These are phyloP conservation scores for Lichtheimia ramosa DNA, from an alignment of 371 early-diverging fungal species.

Conservation along the genomic window DNA sequence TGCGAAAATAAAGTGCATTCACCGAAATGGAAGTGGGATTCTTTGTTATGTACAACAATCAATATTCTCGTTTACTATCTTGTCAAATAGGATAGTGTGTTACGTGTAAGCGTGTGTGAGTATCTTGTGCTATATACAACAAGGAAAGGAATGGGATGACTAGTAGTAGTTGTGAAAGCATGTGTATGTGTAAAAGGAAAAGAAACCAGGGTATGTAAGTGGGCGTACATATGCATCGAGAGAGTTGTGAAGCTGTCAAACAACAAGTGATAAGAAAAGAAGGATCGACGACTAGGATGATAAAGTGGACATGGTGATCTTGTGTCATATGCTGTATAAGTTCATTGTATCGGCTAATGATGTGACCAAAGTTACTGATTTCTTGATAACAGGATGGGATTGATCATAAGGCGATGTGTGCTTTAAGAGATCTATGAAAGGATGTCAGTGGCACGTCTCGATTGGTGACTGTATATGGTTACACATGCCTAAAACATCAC, in stretches of 20 bases:
- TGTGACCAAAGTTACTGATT: conserved; percentile 35
- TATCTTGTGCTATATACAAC: no score
- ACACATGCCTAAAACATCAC: no score
- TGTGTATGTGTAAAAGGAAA: neutral
- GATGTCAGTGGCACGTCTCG: neutral
- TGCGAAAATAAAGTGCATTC: no score
- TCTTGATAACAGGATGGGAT: conserved; percentile 35
- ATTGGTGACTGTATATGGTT: neutral
- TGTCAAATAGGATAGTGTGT: no score
- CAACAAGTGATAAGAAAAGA: neutral
- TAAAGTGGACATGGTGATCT: neutral
- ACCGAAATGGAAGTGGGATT: no score
- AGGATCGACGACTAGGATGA: neutral
- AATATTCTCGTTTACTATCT: no score
- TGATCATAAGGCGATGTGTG: conserved; percentile 32
- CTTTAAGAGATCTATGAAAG: conserved; percentile 40
- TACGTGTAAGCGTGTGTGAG: no score
- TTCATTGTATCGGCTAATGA: conserved; percentile 37
- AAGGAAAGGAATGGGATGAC: no score
- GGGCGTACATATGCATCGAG: neutral
- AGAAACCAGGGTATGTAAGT: neutral
- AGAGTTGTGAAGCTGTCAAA: neutral
- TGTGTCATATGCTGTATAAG: neutral
- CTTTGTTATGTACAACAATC: no score
- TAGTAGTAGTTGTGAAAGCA: no score